These are phyloP conservation scores for Mortierella alpina DNA, from an alignment of 192 early-diverging fungal species.

Conservation along the genomic window DNA sequence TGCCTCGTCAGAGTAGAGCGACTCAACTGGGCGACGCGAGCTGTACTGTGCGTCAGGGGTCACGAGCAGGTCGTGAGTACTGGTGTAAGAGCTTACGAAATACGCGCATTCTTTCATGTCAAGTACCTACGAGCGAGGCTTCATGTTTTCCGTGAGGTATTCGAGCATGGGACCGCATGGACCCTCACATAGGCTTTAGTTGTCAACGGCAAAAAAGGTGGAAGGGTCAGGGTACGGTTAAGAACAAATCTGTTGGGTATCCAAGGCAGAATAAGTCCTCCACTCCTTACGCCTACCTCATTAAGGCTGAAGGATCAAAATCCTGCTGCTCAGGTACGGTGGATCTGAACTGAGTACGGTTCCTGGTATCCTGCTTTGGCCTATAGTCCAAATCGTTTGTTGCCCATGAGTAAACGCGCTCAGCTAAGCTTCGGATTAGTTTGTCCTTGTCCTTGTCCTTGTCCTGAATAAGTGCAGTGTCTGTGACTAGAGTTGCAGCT, in stretches of 20 bases:
- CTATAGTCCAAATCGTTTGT: conserved; percentile 34
- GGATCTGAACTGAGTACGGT: not conserved
- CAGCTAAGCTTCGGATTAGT: conserved; percentile 2
- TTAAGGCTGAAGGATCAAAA: no score
- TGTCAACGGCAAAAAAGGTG: no score
- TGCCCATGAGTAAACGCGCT: conserved; percentile 30
- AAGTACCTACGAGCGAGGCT: conserved; percentile 30
- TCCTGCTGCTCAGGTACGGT: no score
- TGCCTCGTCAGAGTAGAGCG: not conserved
- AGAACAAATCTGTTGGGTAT: no score
- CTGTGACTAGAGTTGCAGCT: not conserved
- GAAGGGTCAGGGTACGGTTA: no score
- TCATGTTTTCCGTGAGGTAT: conserved; percentile 24
- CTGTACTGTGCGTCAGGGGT: not conserved
- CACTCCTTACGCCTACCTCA: no score
- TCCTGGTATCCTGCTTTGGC: not conserved
- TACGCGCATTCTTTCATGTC: not conserved
- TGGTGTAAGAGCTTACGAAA: not conserved
- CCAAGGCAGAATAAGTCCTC: no score
- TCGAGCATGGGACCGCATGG: conserved; percentile 29
- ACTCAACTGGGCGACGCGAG: not conserved
- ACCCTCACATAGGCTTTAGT: conserved; percentile 28
- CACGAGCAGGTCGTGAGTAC: no score
- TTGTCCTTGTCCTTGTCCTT: not conserved
- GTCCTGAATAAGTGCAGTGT: not conserved